Percentiles rank a stretch among this genome's conserved stretches.
phyloP scores from a whole-genome alignment of 148 eudicot species.

The Amaranthus palmeri region DNA sequence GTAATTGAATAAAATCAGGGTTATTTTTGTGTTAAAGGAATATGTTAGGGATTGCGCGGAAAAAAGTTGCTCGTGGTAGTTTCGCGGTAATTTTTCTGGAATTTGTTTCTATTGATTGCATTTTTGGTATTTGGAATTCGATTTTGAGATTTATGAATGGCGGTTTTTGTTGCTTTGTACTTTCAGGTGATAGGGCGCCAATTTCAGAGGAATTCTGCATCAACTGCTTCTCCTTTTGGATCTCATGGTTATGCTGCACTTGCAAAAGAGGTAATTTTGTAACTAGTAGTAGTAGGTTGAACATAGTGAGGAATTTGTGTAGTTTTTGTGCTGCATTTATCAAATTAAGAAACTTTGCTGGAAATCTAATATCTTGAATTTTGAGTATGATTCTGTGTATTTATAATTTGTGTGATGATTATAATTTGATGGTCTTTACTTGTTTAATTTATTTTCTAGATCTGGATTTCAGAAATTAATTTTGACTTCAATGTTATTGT shows the following conservation, averaged over 20 bases:
- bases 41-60: too few relatives aligned
- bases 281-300: neutral
- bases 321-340: neutral
- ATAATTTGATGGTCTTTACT: too few relatives aligned
- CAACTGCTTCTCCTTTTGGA: slow-evolving; percentile 10
- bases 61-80: too few relatives aligned
- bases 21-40: neutral
- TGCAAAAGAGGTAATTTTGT: slow-evolving; percentile 15
- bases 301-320: neutral
- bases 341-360: neutral
- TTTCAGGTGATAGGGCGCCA: slow-evolving; percentile 14
- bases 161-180: neutral
- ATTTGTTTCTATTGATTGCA: neutral
- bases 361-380: neutral
- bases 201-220: slow-evolving; percentile 8
- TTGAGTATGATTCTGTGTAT: neutral
- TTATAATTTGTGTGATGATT: too few relatives aligned
- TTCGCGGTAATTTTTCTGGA: slow-evolving; percentile 14
- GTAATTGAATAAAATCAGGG: neutral
- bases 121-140: neutral
- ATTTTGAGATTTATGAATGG: neutral
- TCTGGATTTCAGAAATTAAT: too few relatives aligned
- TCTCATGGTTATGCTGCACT: slow-evolving; percentile 14
- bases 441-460: too few relatives aligned
- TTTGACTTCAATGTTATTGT: too few relatives aligned